Evolutionary conservation across 2,329 filamentous ascomycete species (phyloP).

Genomic region (Shiraia sp.): DNA sequence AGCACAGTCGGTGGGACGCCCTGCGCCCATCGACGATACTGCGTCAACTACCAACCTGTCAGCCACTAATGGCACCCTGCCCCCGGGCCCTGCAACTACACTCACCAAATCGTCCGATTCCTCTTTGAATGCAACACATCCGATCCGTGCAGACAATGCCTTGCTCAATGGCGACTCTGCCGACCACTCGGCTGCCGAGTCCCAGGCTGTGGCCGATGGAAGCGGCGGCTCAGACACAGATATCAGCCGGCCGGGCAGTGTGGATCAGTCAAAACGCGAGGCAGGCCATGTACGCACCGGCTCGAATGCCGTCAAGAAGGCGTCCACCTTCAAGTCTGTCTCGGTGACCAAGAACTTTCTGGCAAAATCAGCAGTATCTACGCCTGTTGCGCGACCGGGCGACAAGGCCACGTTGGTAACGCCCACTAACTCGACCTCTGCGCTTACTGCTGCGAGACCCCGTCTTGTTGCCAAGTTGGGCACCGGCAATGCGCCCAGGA

Average conservation of each 20-base stretch:
- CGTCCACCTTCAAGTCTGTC: conserved; percentile 79
- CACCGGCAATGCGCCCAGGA: conserved; percentile 57
- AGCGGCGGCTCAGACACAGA: conserved; percentile 80
- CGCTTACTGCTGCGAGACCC: conserved; percentile 62
- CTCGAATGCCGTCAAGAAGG: conserved; percentile 66
- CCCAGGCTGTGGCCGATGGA: conserved; percentile 62
- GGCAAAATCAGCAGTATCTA: conserved; percentile 67
- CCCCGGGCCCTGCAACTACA: conserved; percentile 41
- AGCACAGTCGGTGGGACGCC: conserved; percentile 68
- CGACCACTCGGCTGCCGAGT: conserved; percentile 39
- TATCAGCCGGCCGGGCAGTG: conserved; percentile 61
- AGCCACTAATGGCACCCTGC: conserved; percentile 55
- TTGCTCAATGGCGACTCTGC: conserved; percentile 43
- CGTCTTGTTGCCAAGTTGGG: conserved; percentile 77
- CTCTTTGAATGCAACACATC: conserved; percentile 45
- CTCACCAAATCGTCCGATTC: conserved; percentile 28
- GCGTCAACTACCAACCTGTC: conserved; percentile 61
- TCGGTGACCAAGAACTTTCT: conserved; percentile 85
- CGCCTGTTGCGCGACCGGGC: conserved; percentile 54
- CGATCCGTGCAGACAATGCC: conserved; percentile 24
- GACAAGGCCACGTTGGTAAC: conserved; percentile 56
- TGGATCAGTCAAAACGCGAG: conserved; percentile 58
- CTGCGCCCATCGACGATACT: conserved; percentile 67
- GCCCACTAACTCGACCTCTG: conserved; percentile 51
- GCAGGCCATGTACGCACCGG: conserved; percentile 62